Evolutionary conservation across 192 early-diverging fungal species (phyloP).

Genomic region (Obelidium mucronatum): DNA sequence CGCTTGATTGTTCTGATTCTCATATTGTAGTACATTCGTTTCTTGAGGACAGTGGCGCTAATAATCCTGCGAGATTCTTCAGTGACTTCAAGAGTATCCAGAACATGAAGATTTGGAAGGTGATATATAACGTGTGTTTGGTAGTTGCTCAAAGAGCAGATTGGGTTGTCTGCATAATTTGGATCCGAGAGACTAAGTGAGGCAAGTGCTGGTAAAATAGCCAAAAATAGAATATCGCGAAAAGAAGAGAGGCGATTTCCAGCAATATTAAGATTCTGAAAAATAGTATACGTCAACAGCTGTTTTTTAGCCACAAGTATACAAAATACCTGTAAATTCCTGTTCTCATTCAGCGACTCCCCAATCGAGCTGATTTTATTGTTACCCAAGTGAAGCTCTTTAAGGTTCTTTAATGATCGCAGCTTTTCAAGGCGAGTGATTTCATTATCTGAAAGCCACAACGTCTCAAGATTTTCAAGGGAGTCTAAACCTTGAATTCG

Average conservation of each 20-base stretch:
- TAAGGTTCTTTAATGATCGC: constrained; percentile 36
- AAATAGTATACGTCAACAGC: neutral
- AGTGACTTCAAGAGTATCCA: constrained; percentile 66
- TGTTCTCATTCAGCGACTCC: constrained; percentile 49
- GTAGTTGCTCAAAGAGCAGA: constrained; percentile 65
- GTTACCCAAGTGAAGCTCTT: constrained; percentile 55
- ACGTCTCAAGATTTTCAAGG: constrained; percentile 51
- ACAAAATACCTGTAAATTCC: constrained; percentile 31
- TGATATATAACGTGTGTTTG: constrained; percentile 70
- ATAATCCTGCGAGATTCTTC: constrained; percentile 63
- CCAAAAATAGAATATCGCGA: constrained; percentile 61
- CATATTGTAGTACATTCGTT: constrained; percentile 74
- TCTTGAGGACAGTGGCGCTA: constrained; percentile 65
- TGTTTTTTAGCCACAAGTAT: neutral
- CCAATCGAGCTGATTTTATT: constrained; percentile 53
- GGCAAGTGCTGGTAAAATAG: constrained; percentile 52
- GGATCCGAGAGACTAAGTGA: constrained; percentile 59
- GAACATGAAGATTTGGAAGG: constrained; percentile 50
- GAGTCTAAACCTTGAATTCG: constrained; percentile 58
- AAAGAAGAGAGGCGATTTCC: constrained; percentile 67
- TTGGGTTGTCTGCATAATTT: constrained; percentile 65
- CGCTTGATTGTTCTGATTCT: constrained; percentile 65
- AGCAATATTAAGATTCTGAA: constrained; percentile 51
- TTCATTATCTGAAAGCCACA: constrained; percentile 66
- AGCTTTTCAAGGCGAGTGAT: constrained; percentile 57